phyloP scores from a whole-genome alignment of 495 filamentous ascomycete species.

The Rhypophila decipiens region DNA sequence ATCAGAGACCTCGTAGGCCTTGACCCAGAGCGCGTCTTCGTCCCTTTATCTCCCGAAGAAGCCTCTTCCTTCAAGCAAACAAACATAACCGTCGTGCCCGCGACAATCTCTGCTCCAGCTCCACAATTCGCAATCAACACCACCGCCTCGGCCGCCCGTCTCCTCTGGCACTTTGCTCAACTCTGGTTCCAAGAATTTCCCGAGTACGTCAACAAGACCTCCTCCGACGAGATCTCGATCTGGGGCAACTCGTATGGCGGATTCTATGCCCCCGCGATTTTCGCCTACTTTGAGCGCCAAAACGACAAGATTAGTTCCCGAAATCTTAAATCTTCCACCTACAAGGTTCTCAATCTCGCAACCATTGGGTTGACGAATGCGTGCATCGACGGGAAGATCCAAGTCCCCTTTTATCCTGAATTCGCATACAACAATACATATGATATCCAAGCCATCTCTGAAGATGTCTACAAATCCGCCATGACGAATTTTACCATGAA shows the following conservation, averaged over 20 bases:
- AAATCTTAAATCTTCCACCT: constrained; percentile 36
- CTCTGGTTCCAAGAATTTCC: constrained; percentile 54
- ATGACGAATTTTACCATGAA: constrained; percentile 19
- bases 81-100: constrained; percentile 44
- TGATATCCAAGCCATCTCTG: constrained; percentile 52
- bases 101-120: constrained; percentile 50
- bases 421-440: constrained; percentile 68
- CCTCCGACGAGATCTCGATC: constrained; percentile 40
- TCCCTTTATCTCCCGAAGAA: constrained; percentile 15
- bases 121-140: constrained; percentile 49
- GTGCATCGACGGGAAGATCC: constrained; percentile 62
- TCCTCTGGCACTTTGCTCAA: constrained; percentile 64
- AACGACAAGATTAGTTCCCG: constrained; percentile 45
- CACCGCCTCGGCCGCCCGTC: constrained; percentile 51
- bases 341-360: constrained; percentile 44
- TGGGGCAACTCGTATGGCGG: constrained; percentile 58
- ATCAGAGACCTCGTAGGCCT: constrained; percentile 28
- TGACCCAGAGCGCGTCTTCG: constrained; percentile 6
- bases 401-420: constrained; percentile 54
- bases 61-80: constrained; percentile 6
- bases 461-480: constrained; percentile 28
- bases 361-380: constrained; percentile 61
- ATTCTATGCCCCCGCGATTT: constrained; percentile 55
- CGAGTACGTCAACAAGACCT: constrained; percentile 49
- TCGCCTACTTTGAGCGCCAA: constrained; percentile 52